phyloP scores from a whole-genome alignment of 257 asterid genomes.

The Capsicum pubescens region DNA sequence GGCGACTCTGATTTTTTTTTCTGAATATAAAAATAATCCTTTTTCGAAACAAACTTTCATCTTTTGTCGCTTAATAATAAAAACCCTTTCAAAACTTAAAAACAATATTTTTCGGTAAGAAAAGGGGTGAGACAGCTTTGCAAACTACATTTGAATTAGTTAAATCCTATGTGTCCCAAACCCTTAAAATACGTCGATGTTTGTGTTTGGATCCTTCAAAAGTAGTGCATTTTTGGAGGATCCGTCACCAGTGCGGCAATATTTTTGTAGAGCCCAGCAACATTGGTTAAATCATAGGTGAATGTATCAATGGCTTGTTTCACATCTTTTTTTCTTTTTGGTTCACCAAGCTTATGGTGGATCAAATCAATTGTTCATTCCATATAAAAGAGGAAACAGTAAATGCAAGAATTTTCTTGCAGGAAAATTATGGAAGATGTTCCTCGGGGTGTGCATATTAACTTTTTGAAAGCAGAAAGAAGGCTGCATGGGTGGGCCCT shows the following conservation, averaged over 20 bases:
- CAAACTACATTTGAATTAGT: not conserved
- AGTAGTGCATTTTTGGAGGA: no score
- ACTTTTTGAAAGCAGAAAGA: conserved; percentile 94
- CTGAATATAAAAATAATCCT: no score
- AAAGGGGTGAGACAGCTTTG: no score
- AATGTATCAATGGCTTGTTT: not conserved
- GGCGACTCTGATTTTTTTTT: no score
- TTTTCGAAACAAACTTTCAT: no score
- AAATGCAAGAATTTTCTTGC: conserved; percentile 29
- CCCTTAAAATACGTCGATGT: no score
- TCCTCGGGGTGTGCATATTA: conserved; percentile 91
- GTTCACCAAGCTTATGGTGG: not conserved
- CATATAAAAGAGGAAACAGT: not conserved
- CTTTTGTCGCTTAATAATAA: no score
- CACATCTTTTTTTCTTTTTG: not conserved
- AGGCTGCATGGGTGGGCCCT: conserved; percentile 97
- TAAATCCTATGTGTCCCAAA: not conserved
- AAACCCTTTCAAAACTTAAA: no score
- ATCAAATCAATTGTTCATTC: not conserved
- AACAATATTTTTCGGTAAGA: no score
- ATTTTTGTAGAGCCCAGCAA: no score
- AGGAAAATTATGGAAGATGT: conserved; percentile 95
- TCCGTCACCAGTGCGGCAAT: no score
- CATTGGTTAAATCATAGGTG: not conserved
- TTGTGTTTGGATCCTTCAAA: no score